phyloP scores from a whole-genome alignment of 352 stramenopile genomes.

The Phytophthora fragariaefolia region DNA sequence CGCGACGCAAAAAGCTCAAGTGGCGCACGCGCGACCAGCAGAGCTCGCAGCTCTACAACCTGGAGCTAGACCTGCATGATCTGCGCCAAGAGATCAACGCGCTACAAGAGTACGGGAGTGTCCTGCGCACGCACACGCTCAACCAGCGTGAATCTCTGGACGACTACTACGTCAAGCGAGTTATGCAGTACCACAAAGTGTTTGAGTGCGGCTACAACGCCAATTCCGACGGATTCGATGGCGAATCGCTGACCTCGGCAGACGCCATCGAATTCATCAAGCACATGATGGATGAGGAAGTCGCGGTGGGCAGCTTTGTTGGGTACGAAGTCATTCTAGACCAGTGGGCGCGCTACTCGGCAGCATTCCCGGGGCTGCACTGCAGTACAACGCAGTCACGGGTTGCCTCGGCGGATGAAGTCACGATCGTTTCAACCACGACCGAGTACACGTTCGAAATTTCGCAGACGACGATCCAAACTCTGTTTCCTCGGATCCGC shows the following conservation, averaged over 20 bases:
- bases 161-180: constrained; percentile 52
- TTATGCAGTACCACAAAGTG: constrained; percentile 66
- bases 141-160: constrained; percentile 55
- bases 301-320: constrained; percentile 40
- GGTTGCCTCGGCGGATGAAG: constrained; percentile 28
- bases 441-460: constrained; percentile 51
- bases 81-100: constrained; percentile 56
- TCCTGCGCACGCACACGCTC: constrained; percentile 42
- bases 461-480: constrained; percentile 45
- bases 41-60: constrained; percentile 66
- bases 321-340: constrained; percentile 38
- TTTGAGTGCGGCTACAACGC: constrained; percentile 54
- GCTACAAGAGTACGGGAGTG: constrained; percentile 39
- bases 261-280: constrained; percentile 51
- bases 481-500: constrained; percentile 56
- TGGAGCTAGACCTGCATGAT: constrained; percentile 59
- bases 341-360: constrained; percentile 59
- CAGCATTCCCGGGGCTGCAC: constrained; percentile 40
- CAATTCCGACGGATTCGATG: not conserved
- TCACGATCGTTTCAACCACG: constrained; percentile 44
- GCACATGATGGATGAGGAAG: constrained; percentile 51
- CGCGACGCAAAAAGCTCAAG: constrained; percentile 50
- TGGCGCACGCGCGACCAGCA: constrained; percentile 65
- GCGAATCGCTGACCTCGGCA: not conserved
- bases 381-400: constrained; percentile 35